Conservation (phyloP, 2,329 filamentous ascomycete genomes). For the Didymella arachidicola region DNA sequence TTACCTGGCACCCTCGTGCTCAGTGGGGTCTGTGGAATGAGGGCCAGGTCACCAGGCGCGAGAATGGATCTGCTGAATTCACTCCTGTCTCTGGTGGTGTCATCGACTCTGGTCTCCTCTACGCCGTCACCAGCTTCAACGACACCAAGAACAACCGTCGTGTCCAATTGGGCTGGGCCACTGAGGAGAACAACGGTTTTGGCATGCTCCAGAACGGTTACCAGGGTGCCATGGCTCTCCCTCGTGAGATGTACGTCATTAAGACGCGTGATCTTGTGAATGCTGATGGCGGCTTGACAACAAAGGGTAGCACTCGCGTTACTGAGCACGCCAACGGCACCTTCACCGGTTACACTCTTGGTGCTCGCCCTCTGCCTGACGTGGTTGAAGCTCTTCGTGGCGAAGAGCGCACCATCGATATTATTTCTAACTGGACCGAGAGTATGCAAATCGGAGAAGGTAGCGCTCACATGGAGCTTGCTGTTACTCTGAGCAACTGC, state of each 20-base stretch:
- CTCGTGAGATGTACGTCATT: constrained; percentile 58
- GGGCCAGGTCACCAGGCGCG: constrained; percentile 52
- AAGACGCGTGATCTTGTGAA: constrained; percentile 52
- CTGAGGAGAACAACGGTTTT: constrained; percentile 55
- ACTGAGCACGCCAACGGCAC: constrained; percentile 49
- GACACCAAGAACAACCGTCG: constrained; percentile 59
- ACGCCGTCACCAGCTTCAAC: constrained; percentile 58
- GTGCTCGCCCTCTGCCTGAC: constrained; percentile 54
- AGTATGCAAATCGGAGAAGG: constrained; percentile 40
- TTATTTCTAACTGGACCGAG: constrained; percentile 24
- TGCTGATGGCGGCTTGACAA: constrained; percentile 42
- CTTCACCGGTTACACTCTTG: constrained; percentile 56
- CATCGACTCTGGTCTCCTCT: constrained; percentile 55
- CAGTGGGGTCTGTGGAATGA: constrained; percentile 59
- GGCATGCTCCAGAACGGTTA: constrained; percentile 54
- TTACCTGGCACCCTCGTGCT: constrained; percentile 50
- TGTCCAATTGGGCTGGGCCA: constrained; percentile 58
- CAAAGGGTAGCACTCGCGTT: constrained; percentile 48
- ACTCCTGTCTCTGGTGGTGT: constrained; percentile 55
- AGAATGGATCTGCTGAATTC: constrained; percentile 56
- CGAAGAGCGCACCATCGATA: constrained; percentile 30
- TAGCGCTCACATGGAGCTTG: constrained; percentile 53
- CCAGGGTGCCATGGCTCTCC: constrained; percentile 55
- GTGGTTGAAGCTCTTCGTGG: constrained; percentile 53
- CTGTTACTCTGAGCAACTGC: constrained; percentile 50